These are phyloP conservation scores for Quercus parvula DNA, from an alignment of 306 rosid species.

Conservation along the genomic window DNA sequence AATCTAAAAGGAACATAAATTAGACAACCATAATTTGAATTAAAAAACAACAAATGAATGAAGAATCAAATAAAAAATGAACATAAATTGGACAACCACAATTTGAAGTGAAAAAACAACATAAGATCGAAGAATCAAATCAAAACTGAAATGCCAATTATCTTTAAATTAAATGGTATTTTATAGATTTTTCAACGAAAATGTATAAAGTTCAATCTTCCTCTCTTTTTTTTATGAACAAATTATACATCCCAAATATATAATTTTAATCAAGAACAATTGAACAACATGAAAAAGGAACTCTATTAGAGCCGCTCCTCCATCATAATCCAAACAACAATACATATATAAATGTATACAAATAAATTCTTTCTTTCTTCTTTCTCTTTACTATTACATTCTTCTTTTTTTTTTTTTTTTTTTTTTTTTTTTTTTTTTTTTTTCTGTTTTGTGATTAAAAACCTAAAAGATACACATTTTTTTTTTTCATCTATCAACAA, in stretches of 20 bases:
- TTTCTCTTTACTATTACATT: neutral
- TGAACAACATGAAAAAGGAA: neutral
- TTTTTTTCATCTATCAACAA: neutral
- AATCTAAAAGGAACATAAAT: no score
- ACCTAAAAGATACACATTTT: neutral
- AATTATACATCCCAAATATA: no score
- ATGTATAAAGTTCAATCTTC: no score
- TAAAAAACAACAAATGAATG: neutral
- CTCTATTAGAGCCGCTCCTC: no score
- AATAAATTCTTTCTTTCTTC: neutral
- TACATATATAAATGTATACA: neutral
- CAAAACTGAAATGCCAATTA: neutral
- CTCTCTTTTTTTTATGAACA: no score
- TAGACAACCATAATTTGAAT: neutral
- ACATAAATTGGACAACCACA: no score
- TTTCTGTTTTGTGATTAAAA: neutral
- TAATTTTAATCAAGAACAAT: no score
- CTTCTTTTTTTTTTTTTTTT: neutral
- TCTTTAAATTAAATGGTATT: no score
- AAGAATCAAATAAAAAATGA: no score
- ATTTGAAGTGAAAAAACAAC: neutral
- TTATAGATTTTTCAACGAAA: no score
- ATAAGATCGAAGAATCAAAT: constrained; percentile 27
- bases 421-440: neutral
- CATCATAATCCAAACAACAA: neutral